A percentile compares a stretch with the other conserved stretches of the same genome.
Evolutionary conservation across 2,329 filamentous ascomycete species (phyloP).

Genomic region (Chaetomiaceae sp.): DNA sequence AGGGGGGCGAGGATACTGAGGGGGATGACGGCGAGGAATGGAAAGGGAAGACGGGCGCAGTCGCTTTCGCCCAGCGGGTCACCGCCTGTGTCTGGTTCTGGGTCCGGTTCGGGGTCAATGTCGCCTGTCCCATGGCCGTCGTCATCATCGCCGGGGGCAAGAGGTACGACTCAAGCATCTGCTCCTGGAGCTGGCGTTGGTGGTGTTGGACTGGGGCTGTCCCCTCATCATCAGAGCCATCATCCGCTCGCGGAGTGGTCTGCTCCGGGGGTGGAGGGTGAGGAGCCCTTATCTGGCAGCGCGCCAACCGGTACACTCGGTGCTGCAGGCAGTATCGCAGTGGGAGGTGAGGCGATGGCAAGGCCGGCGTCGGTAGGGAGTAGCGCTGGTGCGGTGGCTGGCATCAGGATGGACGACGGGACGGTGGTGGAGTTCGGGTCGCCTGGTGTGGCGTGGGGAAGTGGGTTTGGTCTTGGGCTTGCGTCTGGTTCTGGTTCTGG

Average conservation of each 20-base stretch:
- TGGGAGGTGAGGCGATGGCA: slow-evolving; percentile 7
- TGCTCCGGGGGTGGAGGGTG: not conserved
- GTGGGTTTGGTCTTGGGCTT: not conserved
- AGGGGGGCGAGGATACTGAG: too few species aligned
- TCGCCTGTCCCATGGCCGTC: not conserved
- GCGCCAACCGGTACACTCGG: not conserved
- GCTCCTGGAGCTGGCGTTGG: not conserved
- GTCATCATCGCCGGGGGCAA: not conserved
- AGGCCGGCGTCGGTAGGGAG: slow-evolving; percentile 7
- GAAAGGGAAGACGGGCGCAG: not conserved
- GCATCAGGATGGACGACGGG: slow-evolving; percentile 26
- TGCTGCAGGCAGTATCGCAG: not conserved
- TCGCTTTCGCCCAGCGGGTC: not conserved
- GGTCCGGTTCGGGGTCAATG: not conserved
- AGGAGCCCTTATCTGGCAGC: not conserved
- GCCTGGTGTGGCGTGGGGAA: not conserved
- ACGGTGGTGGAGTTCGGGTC: slow-evolving; percentile 27
- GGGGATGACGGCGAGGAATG: too few species aligned
- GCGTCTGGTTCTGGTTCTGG: not conserved
- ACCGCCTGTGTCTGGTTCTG: not conserved
- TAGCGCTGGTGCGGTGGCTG: slow-evolving; percentile 7
- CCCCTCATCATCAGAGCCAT: not conserved
- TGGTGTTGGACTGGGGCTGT: too few species aligned
- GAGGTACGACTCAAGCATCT: not conserved
- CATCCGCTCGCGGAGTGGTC: slow-evolving; percentile 9